Evolutionary conservation across 768 basidiomycete genomes (phyloP).

Genomic region (Lyophyllum semitale): DNA sequence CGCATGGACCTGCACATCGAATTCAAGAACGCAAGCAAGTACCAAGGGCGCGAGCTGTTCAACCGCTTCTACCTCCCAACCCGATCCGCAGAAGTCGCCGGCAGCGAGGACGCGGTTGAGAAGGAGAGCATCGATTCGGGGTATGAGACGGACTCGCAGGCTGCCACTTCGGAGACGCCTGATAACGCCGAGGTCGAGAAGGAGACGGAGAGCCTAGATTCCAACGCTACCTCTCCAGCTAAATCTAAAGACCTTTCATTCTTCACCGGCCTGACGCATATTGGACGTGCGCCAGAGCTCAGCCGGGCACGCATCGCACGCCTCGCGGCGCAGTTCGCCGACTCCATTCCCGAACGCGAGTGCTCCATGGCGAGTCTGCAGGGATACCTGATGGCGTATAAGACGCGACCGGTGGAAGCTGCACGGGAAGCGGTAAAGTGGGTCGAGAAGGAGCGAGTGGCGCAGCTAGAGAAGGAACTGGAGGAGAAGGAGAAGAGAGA

Average conservation of each 20-base stretch:
- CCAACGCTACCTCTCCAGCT: conserved; percentile 4
- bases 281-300: conserved; percentile 33
- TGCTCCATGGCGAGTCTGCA: conserved; percentile 41
- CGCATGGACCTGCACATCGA: conserved; percentile 71
- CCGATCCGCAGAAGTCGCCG: conserved; percentile 8
- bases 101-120: conserved; percentile 2
- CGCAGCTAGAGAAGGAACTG: conserved; percentile 16
- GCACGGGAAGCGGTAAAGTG: conserved; percentile 39
- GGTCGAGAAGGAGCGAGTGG: conserved; percentile 40
- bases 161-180: neutral
- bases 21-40: conserved; percentile 59
- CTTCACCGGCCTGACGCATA: conserved; percentile 26
- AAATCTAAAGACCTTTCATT: neutral
- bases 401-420: conserved; percentile 54
- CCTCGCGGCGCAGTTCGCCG: conserved; percentile 53
- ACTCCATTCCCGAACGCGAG: conserved; percentile 38
- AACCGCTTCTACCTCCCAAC: conserved; percentile 56
- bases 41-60: conserved; percentile 61
- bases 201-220: neutral
- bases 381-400: conserved; percentile 60
- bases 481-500: conserved; percentile 30
- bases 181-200: neutral
- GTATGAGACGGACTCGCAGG: conserved; percentile 8
- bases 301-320: conserved; percentile 29
- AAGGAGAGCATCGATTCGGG: conserved; percentile 2